These are phyloP conservation scores for Peribolospora baueri DNA, from an alignment of 768 basidiomycete species.

Conservation along the genomic window DNA sequence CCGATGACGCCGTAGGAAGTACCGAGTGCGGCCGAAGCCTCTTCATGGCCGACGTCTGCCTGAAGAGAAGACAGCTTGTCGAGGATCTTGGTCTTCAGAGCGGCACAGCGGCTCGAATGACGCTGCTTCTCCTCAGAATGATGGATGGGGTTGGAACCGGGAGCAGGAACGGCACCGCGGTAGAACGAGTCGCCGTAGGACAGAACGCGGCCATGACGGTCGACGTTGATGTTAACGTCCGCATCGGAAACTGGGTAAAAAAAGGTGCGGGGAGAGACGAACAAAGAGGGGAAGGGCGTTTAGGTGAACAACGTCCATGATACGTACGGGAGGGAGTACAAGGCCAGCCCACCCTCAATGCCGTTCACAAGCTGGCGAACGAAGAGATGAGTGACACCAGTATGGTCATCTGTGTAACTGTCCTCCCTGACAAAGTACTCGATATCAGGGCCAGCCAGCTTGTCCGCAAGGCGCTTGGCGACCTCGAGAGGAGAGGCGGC, in stretches of 20 bases:
- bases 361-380: constrained; percentile 63
- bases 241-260: constrained; percentile 26
- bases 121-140: constrained; percentile 25
- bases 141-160: not conserved
- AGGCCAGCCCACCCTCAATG: constrained; percentile 26
- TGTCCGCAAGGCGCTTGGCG: constrained; percentile 36
- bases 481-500: constrained; percentile 28
- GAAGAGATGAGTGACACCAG: constrained; percentile 74
- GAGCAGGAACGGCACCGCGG: not conserved
- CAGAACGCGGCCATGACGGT: constrained; percentile 55
- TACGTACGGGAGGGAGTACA: no score
- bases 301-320: no score
- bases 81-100: constrained; percentile 22
- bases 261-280: no score
- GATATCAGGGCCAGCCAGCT: constrained; percentile 20
- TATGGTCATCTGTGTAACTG: constrained; percentile 64
- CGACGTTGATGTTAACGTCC: constrained; percentile 81
- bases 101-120: constrained; percentile 33
- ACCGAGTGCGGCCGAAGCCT: constrained; percentile 2
- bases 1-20: not conserved
- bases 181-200: constrained; percentile 60
- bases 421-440: constrained; percentile 35
- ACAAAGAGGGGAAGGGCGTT: no score
- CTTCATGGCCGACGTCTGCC: not conserved
- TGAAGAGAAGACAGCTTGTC: not conserved